Evolutionary conservation across 164 flowering plant genomes (phyloP), one percentile per base, ranked within the genome.

Genomic region (Nymphaea colorata): DNA sequence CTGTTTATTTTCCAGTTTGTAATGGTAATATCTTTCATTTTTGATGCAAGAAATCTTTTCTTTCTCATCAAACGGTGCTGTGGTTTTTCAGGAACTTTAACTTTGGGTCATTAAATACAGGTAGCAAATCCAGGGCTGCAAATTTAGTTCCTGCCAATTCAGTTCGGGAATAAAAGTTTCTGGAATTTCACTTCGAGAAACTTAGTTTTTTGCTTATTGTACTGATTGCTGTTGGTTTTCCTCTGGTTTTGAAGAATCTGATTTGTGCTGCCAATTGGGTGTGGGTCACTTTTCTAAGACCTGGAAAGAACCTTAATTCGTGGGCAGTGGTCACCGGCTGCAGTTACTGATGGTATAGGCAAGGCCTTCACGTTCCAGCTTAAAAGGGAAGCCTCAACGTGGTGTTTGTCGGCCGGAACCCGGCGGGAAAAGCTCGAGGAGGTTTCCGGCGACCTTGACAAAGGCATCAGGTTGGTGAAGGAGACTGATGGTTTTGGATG

Each of bases 281-380:
- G 59, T 91, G 81, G 69, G 82, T 84, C 64, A 74, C 68, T 72
- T 91, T 93, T 71, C 82, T 93, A 66, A 80, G 98, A 71, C 87
- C 96, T 6, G 74, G 75, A 11, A 93, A 93, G 81, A 86, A 93
- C 68, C 82, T 93, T 62, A 84, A 80, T 1, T 86, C 98, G 0
- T 93, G 98, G 98, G 98, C 97, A 1, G 71, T 93, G 0, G 83
- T 93, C 4, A 93, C 98, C 14, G 98, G 97, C 14, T 85, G 90
- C 2, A 25, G 36, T 25, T 25, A 91, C 97, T 3, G 97, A 93
- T 64, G 98, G 98, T n/a, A 89, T 93, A n/a, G 98, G 98, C 17
- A 91, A 87, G 64, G 82, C 79, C 64, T 85, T 91, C 71, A 93
- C 97, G 16, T 91, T 91, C 67, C 81, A 91, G 67, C 72, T 93